Percentiles rank a stretch among this genome's conserved stretches.
Evolutionary conservation across 257 asterid species (phyloP).

Genomic region (Solanum chmielewskii): DNA sequence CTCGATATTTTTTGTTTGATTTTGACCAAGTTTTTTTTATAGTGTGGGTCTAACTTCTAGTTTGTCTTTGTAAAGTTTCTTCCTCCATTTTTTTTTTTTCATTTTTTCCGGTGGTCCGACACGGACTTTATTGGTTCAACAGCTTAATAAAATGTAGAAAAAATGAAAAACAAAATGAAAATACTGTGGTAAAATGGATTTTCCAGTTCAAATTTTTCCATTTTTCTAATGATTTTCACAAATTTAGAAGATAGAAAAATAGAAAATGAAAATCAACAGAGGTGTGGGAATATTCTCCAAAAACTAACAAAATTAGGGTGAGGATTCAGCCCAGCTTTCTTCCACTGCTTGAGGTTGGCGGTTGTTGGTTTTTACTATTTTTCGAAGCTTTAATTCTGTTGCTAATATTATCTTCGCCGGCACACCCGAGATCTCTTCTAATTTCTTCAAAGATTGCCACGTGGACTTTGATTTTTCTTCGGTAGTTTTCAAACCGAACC

Average conservation of each 20-base stretch:
- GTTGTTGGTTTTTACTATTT: background rate
- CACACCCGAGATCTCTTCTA: conserved; percentile 48
- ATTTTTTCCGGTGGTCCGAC: background rate
- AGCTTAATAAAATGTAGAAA: background rate
- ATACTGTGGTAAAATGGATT: background rate
- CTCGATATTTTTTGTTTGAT: background rate
- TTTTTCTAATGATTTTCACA: background rate
- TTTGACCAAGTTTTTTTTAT: background rate
- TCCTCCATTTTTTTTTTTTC: background rate
- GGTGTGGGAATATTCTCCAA: background rate
- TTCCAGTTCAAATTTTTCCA: background rate
- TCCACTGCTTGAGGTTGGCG: conserved; percentile 21
- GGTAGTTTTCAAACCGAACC: conserved; percentile 35
- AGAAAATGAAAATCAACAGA: background rate
- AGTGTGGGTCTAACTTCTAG: background rate
- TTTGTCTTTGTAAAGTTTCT: background rate
- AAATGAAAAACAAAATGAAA: background rate
- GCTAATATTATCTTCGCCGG: conserved; percentile 37
- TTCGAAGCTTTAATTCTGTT: conserved; percentile 29
- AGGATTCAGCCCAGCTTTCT: conserved; percentile 62
- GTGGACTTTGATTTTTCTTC: conserved; percentile 1
- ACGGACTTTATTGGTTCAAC: background rate
- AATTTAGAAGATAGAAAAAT: too few relatives aligned
- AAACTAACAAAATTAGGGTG: background rate
- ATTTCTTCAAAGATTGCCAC: conserved; percentile 17